A percentile compares a stretch with the other conserved stretches of the same genome.
Evolutionary conservation across 306 rosid species (phyloP).

Genomic region (Malus sieversii): DNA sequence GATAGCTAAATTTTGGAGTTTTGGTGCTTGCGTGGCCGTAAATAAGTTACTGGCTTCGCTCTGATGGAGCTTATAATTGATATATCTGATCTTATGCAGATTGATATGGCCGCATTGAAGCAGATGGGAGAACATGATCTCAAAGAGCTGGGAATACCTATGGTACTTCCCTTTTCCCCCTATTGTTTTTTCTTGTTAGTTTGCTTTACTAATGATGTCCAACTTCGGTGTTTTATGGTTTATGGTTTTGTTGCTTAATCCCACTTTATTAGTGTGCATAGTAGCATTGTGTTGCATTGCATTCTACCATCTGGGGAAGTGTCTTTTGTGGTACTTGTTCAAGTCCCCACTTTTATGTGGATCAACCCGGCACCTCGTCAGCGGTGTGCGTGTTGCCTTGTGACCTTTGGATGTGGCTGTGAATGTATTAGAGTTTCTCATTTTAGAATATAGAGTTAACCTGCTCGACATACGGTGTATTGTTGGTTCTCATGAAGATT

Average conservation of each 20-base stretch:
- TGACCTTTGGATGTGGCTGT: neutral
- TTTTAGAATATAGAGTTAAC: neutral
- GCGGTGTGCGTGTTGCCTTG: neutral
- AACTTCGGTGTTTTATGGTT: neutral
- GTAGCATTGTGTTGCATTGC: neutral
- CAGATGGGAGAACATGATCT: slow-evolving; percentile 97
- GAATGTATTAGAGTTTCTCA: neutral
- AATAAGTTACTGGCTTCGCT: neutral
- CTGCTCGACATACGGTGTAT: neutral
- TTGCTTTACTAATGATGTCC: neutral
- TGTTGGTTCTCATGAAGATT: slow-evolving; percentile 21
- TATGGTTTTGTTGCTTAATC: neutral
- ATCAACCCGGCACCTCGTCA: neutral
- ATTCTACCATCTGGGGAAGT: neutral
- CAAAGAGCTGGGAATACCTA: slow-evolving; percentile 95
- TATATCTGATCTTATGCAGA: slow-evolving; percentile 33
- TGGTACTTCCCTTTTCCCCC: slow-evolving; percentile 44
- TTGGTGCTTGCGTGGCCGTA: neutral
- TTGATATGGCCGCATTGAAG: slow-evolving; percentile 87
- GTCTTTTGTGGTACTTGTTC: neutral
- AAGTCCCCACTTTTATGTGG: neutral
- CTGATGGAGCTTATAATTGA: neutral
- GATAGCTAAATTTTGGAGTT: neutral
- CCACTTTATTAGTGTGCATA: neutral
- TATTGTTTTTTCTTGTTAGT: neutral